Base-by-base conservation (phyloP, 2,329 filamentous ascomycete genomes). In the Hymenotorrendiella dingleyae region DNA sequence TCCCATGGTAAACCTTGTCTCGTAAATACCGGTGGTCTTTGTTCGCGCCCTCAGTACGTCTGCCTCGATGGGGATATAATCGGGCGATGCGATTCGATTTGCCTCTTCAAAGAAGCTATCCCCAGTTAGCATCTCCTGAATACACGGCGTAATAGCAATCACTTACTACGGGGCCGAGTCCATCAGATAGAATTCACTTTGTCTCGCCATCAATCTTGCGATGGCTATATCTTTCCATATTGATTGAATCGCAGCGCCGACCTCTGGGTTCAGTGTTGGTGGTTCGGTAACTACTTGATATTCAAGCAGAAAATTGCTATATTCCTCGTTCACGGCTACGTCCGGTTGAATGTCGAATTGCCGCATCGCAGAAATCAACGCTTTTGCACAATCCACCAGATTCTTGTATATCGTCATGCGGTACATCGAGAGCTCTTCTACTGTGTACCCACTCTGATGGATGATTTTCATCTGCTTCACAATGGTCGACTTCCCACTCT, bases 381-480 rank as follows among this genome's bases (percentile, higher is more conserved):
- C 85, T 63, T 95, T 97, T 54, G 89, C 87, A 72, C 93, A 98
- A 67, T 98, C 93, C 55, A 97, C 78, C 47, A 98, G 74, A 64
- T 98, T 98, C 70, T 98, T 98, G 73, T 94, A 98, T 47, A 98
- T 89, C 24, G 93, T 97, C 49, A 94, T 80, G 46, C 93, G 85
- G 70, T 97, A 97, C 63, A 95, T 84, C 59, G 85, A 85, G 37
- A 97, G 75, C 67, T 98, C 93, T 58, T 97, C 91, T 54, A 88
- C 81, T 9, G 87, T 90, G 67, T 98, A 98, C 48, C 93, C 93
- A 68, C 96, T 95, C 59, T 97, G 84, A 62, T 98, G 93, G 61
- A 98, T 97, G 58, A 98, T 98, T 70, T 97, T 98, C 93, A 98
- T 98, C 74, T 98, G 93, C 68, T 98, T 98, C 56, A 98, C 93